A percentile compares a stretch with the other conserved stretches of the same genome.
These are phyloP conservation scores for Fallopia convolvulus DNA, from an alignment of 148 eudicot species.

Conservation along the genomic window DNA sequence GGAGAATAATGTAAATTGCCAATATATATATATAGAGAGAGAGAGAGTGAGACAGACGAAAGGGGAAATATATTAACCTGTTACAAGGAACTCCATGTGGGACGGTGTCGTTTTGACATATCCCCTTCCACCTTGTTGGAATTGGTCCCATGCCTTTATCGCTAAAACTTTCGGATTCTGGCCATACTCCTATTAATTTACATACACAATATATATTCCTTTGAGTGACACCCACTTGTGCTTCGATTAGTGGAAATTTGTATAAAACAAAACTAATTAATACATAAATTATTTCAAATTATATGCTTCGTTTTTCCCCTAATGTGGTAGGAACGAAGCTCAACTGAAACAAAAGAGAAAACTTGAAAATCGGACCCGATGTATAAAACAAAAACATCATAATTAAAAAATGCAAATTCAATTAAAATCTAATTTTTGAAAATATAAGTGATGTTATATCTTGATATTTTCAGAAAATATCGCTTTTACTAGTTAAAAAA, in stretches of 20 bases:
- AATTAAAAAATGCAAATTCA: no score
- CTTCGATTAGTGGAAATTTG: neutral
- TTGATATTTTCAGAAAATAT: no score
- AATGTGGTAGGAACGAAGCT: no score
- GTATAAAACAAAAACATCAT: no score
- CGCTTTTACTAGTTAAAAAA: no score
- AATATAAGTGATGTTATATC: no score
- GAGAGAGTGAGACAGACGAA: neutral
- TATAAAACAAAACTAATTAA: no score
- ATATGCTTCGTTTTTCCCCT: neutral
- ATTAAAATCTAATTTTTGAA: no score
- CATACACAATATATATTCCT: neutral
- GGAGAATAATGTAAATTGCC: no score
- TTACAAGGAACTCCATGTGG: slow-evolving; percentile 49
- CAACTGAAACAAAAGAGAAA: no score
- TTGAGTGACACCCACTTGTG: slow-evolving; percentile 9
- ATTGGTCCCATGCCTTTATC: slow-evolving; percentile 70
- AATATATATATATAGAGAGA: no score
- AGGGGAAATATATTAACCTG: slow-evolving; percentile 25
- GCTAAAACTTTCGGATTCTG: slow-evolving; percentile 70
- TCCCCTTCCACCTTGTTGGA: slow-evolving; percentile 77
- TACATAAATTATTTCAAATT: neutral
- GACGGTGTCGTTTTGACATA: slow-evolving; percentile 42
- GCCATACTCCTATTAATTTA: slow-evolving; percentile 64
- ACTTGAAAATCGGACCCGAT: no score